Base-by-base conservation (phyloP, 495 filamentous ascomycete genomes). In the Lepraria neglecta region DNA sequence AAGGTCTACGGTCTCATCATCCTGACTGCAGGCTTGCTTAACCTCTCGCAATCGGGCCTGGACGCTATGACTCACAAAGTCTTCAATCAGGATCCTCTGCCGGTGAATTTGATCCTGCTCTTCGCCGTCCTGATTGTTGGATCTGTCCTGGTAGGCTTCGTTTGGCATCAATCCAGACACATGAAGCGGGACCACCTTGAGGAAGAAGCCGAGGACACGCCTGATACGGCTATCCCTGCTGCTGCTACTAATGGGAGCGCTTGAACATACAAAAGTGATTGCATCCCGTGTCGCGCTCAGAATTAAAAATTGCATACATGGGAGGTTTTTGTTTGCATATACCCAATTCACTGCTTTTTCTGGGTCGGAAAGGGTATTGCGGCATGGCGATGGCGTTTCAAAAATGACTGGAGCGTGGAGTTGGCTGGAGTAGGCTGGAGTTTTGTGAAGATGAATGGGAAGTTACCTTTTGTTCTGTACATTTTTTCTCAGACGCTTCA, bases 1-100 rank as follows among this genome's bases (percentile, higher is more conserved):
- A 96, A 88, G 59, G 90, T 98, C 30, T 97, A 97, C 70, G 94
- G 94, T n/a, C 79, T 91, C 9, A 86, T 96, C 59, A 97, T 97
- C 61, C 96, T 90, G 69, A 70, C 94, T 4, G 85, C 91, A 2
- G 94, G 94, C 6, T 67, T 98, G 12, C 79, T 92, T 54, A 96
- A 95, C 72, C 92, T 98, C 66, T 82, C 80, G 19, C 92, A 97
- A 76, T 84, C 85, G 11, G 91, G 80, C 0, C 75, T 97, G 31
- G 94, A 97, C 71, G 84, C 84, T 58, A 64, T 94, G 56, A 92
- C 90, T 33, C 87, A 96, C 64, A 77, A 79, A 51, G 76, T 75
- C 1, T 97, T 92, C 70, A 51, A 76, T 30, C 80, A 83, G 12
- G 74, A 96, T 72, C 92, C 92, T 0, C 73, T 86, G 0, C 90